Percentiles rank a stretch among this genome's conserved stretches.
phyloP scores from a whole-genome alignment of 257 asterid genomes.

The Solanum virginianum region DNA sequence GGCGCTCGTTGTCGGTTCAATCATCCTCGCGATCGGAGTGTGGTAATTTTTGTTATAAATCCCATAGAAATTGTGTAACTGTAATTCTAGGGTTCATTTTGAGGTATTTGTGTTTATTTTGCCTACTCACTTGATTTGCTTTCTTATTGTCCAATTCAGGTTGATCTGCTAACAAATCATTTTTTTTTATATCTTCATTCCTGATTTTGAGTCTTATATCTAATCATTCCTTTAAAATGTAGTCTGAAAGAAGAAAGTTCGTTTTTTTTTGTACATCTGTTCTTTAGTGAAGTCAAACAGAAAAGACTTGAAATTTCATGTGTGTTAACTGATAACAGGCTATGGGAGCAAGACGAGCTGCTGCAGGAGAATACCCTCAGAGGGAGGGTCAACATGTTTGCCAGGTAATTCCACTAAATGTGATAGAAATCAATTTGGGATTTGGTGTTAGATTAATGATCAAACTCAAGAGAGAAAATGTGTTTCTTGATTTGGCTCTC shows the following conservation, averaged over 20 bases:
- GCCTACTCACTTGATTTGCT: not conserved
- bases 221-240: not conserved
- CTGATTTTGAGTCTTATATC: not conserved
- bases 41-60: not conserved
- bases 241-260: not conserved
- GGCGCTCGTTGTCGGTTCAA: slow-evolving; percentile 27
- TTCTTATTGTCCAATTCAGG: not conserved
- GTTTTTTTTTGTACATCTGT: not conserved
- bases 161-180: not conserved
- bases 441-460: not conserved
- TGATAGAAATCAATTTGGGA: not conserved
- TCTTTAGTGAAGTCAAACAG: not conserved
- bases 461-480: not conserved
- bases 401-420: slow-evolving; percentile 32
- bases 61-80: not conserved
- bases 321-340: slow-evolving; percentile 20
- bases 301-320: not conserved
- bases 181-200: not conserved
- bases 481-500: not conserved
- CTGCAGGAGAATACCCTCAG: slow-evolving; percentile 46
- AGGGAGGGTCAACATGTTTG: slow-evolving; percentile 59
- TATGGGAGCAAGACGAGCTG: slow-evolving; percentile 28
- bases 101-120: not conserved
- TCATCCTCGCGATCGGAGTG: slow-evolving; percentile 14
- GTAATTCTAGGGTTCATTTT: not conserved